Evolutionary conservation across 495 filamentous ascomycete genomes (phyloP).

Genomic region (Trichoderma gamsii): DNA sequence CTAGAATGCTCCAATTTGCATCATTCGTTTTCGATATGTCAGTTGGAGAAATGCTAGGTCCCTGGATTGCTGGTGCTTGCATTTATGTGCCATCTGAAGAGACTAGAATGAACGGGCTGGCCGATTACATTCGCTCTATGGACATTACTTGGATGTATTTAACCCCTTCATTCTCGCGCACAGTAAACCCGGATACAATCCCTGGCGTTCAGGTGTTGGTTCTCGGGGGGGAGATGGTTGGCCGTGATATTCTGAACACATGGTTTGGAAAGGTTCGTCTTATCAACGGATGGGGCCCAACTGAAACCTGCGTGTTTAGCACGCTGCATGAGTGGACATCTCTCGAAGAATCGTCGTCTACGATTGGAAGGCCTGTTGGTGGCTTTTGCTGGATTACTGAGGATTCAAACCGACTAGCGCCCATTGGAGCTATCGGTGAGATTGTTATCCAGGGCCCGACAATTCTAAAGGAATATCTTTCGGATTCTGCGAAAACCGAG

Average conservation of each 20-base stretch:
- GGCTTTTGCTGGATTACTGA: constrained; percentile 43
- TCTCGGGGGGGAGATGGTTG: neutral
- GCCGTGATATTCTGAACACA: neutral
- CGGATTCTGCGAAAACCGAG: constrained; percentile 18
- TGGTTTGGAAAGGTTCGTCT: constrained; percentile 20
- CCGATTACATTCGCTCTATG: neutral
- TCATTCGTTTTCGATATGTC: constrained; percentile 65
- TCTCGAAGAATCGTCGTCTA: constrained; percentile 23
- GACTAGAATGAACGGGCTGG: constrained; percentile 10
- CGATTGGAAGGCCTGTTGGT: constrained; percentile 37
- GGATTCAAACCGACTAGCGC: constrained; percentile 39
- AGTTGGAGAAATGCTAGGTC: constrained; percentile 59
- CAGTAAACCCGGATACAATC: neutral
- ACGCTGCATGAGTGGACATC: constrained; percentile 20
- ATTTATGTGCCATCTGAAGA: constrained; percentile 49
- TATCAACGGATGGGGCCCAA: constrained; percentile 51
- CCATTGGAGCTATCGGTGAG: constrained; percentile 42
- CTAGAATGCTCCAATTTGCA: constrained; percentile 57
- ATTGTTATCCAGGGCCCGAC: constrained; percentile 43
- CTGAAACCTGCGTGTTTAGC: constrained; percentile 26
- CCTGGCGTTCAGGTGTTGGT: neutral
- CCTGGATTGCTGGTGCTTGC: constrained; percentile 52
- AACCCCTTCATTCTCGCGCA: constrained; percentile 12
- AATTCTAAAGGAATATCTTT: constrained; percentile 26
- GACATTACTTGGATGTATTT: neutral